Evolutionary conservation across 352 stramenopile species (phyloP).

Genomic region (Globisporangium polare): DNA sequence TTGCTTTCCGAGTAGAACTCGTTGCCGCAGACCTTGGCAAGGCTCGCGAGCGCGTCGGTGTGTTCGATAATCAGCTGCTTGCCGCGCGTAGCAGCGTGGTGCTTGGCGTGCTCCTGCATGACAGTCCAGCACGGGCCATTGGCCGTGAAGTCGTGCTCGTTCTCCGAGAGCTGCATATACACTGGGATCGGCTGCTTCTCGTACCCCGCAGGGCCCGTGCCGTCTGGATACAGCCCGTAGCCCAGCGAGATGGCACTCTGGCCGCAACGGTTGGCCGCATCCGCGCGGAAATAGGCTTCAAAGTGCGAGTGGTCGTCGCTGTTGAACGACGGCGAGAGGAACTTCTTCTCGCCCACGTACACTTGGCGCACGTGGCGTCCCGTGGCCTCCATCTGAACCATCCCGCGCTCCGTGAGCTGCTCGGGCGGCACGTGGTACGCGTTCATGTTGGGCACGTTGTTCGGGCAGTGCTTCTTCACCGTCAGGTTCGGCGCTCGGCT

Average conservation of each 20-base stretch:
- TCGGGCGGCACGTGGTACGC: slow-evolving; percentile 63
- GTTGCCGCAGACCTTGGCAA: slow-evolving; percentile 42
- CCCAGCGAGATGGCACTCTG: slow-evolving; percentile 68
- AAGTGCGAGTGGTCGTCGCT: slow-evolving; percentile 52
- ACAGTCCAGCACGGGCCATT: slow-evolving; percentile 62
- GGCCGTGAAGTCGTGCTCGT: slow-evolving; percentile 75
- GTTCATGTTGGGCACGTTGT: slow-evolving; percentile 55
- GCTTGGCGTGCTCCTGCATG: slow-evolving; percentile 44
- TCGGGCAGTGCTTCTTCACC: slow-evolving; percentile 57
- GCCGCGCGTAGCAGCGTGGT: slow-evolving; percentile 38
- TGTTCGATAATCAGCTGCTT: slow-evolving; percentile 39
- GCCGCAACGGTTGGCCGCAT: slow-evolving; percentile 60
- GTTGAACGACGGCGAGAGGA: slow-evolving; percentile 67
- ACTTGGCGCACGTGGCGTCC: slow-evolving; percentile 62
- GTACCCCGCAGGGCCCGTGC: slow-evolving; percentile 55
- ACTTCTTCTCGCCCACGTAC: slow-evolving; percentile 62
- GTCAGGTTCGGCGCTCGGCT: slow-evolving; percentile 67
- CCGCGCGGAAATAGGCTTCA: slow-evolving; percentile 72
- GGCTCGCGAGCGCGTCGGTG: slow-evolving; percentile 30
- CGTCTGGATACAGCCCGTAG: slow-evolving; percentile 67
- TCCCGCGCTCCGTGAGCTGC: slow-evolving; percentile 69
- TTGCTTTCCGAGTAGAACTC: slow-evolving; percentile 33
- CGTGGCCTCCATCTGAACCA: slow-evolving; percentile 64
- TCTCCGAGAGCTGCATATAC: slow-evolving; percentile 79
- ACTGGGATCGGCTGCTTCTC: slow-evolving; percentile 60